Conservation (phyloP, 805 yeast genomes). For the Wickerhamomyces strasburgensis region DNA sequence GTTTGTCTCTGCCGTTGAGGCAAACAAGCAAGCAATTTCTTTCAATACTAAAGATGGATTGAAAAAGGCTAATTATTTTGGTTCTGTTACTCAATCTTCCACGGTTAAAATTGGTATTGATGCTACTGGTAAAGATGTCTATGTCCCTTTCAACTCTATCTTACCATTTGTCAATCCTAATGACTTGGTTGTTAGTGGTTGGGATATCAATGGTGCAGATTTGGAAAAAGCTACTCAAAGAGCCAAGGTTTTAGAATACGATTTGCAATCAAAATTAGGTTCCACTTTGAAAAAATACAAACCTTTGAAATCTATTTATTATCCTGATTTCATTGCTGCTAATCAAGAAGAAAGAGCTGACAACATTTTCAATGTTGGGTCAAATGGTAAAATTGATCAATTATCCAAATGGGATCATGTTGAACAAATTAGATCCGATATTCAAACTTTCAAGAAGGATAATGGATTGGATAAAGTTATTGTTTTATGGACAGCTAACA, state of each 20-base stretch:
- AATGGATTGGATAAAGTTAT: conserved; percentile 82
- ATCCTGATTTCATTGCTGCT: conserved; percentile 95
- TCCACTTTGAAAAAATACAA: conserved; percentile 53
- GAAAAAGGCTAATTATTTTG: conserved; percentile 72
- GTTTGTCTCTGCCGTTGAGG: conserved; percentile 75
- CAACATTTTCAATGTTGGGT: conserved; percentile 63
- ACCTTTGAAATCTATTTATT: conserved; percentile 84
- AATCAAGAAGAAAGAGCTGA: conserved; percentile 91
- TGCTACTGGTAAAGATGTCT: conserved; percentile 72
- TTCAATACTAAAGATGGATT: conserved; percentile 82
- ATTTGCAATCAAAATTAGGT: conserved; percentile 70
- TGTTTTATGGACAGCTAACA: conserved; percentile 95
- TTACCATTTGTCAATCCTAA: conserved; percentile 89
- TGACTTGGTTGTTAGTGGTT: conserved; percentile 85
- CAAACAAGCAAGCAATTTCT: conserved; percentile 72
- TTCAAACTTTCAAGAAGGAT: conserved; percentile 64
- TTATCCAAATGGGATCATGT: conserved; percentile 84
- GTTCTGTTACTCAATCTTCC: conserved; percentile 91
- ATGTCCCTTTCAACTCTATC: conserved; percentile 85
- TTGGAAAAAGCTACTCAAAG: conserved; percentile 77
- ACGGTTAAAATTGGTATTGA: conserved; percentile 89
- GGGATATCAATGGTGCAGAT: conserved; percentile 82
- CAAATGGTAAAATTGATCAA: conserved; percentile 44
- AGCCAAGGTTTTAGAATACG: conserved; percentile 81
- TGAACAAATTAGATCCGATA: conserved; percentile 79